Percentiles rank a stretch among this genome's conserved stretches.
These are phyloP conservation scores for Guadua angustifolia DNA, from an alignment of 176 grass and related monocot genomes.

Conservation along the genomic window DNA sequence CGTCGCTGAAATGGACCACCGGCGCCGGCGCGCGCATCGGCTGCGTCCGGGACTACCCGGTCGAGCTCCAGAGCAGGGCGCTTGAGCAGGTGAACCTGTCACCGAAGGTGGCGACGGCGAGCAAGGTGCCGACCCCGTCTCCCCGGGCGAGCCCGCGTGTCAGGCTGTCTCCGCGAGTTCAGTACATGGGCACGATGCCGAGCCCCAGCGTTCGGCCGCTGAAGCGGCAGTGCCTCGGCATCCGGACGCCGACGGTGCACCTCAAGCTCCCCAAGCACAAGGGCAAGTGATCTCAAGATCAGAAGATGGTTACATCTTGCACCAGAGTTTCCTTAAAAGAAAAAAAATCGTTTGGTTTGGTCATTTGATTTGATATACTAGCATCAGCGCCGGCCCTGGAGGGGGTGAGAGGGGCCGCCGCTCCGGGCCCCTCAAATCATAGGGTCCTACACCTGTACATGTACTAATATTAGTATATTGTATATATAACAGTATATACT, in stretches of 20 bases:
- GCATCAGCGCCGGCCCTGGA: too few species aligned
- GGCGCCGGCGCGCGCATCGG: constrained; percentile 66
- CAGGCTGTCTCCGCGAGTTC: constrained; percentile 62
- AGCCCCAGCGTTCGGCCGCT: constrained; percentile 35
- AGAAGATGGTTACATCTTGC: background rate
- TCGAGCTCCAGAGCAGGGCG: constrained; percentile 60
- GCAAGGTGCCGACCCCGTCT: constrained; percentile 57
- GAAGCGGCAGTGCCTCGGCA: constrained; percentile 52
- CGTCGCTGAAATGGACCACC: constrained; percentile 53
- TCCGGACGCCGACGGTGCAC: constrained; percentile 43
- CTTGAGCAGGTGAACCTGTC: constrained; percentile 73
- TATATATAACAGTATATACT: too few species aligned
- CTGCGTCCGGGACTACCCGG: constrained; percentile 59
- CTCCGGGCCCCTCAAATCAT: too few species aligned
- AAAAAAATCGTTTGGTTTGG: too few species aligned
- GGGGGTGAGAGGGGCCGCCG: too few species aligned
- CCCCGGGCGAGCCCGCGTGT: constrained; percentile 58
- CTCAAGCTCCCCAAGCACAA: constrained; percentile 50
- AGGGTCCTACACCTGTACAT: too few species aligned
- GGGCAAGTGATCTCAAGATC: constrained; percentile 21
- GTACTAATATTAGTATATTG: too few species aligned
- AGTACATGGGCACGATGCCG: constrained; percentile 46
- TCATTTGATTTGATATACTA: too few species aligned
- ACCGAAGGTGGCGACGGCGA: constrained; percentile 29
- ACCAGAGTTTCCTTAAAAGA: too few species aligned